phyloP scores from a whole-genome alignment of 768 basidiomycete genomes.

The Tylopilus plumbeoviolaceoides region DNA sequence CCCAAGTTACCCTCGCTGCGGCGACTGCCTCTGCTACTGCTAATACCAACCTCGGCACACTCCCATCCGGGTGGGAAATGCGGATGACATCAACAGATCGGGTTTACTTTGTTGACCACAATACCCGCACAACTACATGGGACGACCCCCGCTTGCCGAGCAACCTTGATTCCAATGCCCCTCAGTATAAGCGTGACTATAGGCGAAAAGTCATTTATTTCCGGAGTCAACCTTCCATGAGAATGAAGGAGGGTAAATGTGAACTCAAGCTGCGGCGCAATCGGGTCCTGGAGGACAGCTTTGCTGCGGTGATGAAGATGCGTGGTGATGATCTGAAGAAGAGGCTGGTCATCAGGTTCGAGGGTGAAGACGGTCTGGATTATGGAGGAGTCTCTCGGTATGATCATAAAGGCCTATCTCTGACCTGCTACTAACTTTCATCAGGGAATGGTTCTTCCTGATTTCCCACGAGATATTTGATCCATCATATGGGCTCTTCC shows the following conservation, averaged over 20 bases:
- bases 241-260: slow-evolving; percentile 73
- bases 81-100: slow-evolving; percentile 77
- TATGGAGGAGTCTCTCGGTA: slow-evolving; percentile 76
- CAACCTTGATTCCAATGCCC: slow-evolving; percentile 79
- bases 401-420: slow-evolving; percentile 7
- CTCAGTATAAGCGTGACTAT: slow-evolving; percentile 96
- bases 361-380: slow-evolving; percentile 77
- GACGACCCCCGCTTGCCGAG: slow-evolving; percentile 88
- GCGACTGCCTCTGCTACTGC: slow-evolving; percentile 41
- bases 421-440: slow-evolving; percentile 1
- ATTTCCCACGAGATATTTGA: slow-evolving; percentile 82
- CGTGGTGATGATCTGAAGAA: slow-evolving; percentile 68
- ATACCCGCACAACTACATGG: slow-evolving; percentile 86
- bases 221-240: slow-evolving; percentile 84
- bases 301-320: slow-evolving; percentile 77
- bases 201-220: slow-evolving; percentile 90
- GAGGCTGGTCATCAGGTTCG: slow-evolving; percentile 69
- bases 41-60: slow-evolving; percentile 66
- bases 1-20: slow-evolving; percentile 45
- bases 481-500: slow-evolving; percentile 77
- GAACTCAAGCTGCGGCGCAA: slow-evolving; percentile 80
- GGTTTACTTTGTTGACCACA: slow-evolving; percentile 93
- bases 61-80: slow-evolving; percentile 96
- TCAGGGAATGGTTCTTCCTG: slow-evolving; percentile 83
- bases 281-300: slow-evolving; percentile 84